Conservation (phyloP, 768 basidiomycete genomes). For the Xerocomellus amylosporus region DNA sequence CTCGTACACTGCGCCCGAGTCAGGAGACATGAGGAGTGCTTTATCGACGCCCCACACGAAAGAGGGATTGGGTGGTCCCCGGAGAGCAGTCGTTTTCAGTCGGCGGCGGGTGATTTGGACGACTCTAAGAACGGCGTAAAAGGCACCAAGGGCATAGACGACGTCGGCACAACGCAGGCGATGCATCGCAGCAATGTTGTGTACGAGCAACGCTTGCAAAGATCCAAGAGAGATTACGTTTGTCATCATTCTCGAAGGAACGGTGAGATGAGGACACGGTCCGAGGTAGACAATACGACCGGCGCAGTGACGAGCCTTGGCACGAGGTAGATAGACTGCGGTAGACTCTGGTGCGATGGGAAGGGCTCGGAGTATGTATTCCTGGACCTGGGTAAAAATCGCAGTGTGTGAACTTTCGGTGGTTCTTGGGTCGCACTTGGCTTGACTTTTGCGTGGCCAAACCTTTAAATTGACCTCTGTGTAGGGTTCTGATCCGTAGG, state of each 20-base stretch:
- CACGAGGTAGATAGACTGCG: too few species aligned
- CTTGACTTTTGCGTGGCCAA: too few species aligned
- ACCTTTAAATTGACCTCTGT: too few species aligned
- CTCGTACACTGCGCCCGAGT: constrained; percentile 40
- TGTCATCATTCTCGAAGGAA: neutral
- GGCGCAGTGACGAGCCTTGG: neutral
- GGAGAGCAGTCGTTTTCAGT: constrained; percentile 21
- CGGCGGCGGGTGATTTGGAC: neutral
- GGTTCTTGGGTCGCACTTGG: too few species aligned
- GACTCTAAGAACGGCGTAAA: constrained; percentile 10
- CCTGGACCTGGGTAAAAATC: too few species aligned
- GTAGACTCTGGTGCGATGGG: neutral
- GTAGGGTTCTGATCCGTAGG: too few species aligned
- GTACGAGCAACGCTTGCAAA: neutral
- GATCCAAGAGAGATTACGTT: neutral
- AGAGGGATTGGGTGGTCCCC: constrained; percentile 19
- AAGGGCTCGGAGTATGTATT: too few species aligned
- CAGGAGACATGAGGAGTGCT: neutral
- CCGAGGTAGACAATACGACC: neutral
- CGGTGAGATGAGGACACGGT: too few species aligned
- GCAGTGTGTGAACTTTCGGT: too few species aligned
- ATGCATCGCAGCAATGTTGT: neutral
- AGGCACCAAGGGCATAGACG: neutral
- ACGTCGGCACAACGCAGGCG: neutral
- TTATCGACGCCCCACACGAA: constrained; percentile 18